Base-by-base conservation (phyloP, 179 eudicot genomes). In the Actinidia chinensis region DNA sequence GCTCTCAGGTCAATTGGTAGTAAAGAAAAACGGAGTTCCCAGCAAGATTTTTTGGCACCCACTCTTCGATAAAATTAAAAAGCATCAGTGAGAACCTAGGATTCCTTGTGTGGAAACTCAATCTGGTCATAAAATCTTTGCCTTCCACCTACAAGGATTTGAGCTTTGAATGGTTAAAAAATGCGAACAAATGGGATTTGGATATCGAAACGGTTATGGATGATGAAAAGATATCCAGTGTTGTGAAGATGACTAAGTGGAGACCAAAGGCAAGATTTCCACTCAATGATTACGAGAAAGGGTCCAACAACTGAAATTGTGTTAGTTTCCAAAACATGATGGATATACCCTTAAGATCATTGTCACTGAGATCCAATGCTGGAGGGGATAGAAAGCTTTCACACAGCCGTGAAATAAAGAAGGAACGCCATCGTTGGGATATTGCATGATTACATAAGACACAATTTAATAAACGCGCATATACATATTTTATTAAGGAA, bases 141-240 rank as follows among this genome's bases (percentile, higher is more conserved):
- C 25, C 18, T n/a, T 11, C 40, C 64, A 4, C 61, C 60, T 8
- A 54, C 6, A 54, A 72, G 8, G n/a, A 72, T 25, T 72, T 54
- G 1, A 73, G 48, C 46, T 73, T 73, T 52, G 76, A 73, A 9
- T 25, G 61, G 64, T 73, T 73, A n/a, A 17, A 54, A 9, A 55
- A 36, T 54, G 76, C n/a, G 5, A 5, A 3, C 28, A 20, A 73
- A 43, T 40, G 76, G 56, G 17, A 20, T 4, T 54, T 44, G 63
- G 25, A 72, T 54, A 14, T 51, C 46, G 8, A 73, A 20, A 11
- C n/a, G 28, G 51, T 73, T 55, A 56, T 73, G 1, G 17, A 48
- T 40, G n/a, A 73, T 43, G 11, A 42, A 40, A 56, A 73, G 66
- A 50, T 36, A 73, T 55, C 52, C 0, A 55, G 60, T 23, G 42